These are phyloP conservation scores for Phyllosticta paracitricarpa DNA, from an alignment of 2,329 filamentous ascomycete species.

Conservation along the genomic window DNA sequence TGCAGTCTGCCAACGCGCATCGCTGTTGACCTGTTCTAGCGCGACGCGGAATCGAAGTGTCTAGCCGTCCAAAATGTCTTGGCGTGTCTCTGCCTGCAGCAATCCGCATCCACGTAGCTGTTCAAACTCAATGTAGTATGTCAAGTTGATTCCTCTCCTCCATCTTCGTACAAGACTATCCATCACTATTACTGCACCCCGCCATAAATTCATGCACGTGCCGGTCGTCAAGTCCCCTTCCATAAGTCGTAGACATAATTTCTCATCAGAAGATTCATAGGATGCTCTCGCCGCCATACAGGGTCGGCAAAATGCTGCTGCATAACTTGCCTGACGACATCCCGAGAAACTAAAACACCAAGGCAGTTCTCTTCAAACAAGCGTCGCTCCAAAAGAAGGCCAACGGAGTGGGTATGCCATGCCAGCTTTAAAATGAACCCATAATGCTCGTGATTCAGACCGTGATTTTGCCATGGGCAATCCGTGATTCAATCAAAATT, in stretches of 20 bases:
- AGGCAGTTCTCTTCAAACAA: not conserved
- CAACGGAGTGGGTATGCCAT: constrained; percentile 9
- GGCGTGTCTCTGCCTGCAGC: not conserved
- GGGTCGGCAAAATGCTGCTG: not conserved
- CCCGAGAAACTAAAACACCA: not conserved
- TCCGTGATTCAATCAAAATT: not conserved
- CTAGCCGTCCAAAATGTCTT: not conserved
- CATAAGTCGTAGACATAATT: not conserved
- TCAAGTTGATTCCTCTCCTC: not conserved
- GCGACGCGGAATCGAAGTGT: not conserved
- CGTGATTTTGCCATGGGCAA: not conserved
- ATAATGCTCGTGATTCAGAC: constrained; percentile 4
- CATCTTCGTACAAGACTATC: not conserved
- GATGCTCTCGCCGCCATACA: not conserved
- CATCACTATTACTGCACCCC: not conserved
- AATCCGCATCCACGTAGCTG: not conserved
- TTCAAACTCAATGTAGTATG: not conserved
- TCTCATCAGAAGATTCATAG: not conserved
- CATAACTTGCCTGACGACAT: not conserved
- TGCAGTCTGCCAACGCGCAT: not conserved
- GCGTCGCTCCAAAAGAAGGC: constrained; percentile 4
- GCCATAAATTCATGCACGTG: not conserved
- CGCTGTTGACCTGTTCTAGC: not conserved
- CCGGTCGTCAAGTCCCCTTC: not conserved
- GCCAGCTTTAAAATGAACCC: constrained; percentile 10